Evolutionary conservation across 2,329 filamentous ascomycete species (phyloP).

Genomic region (Cercospora sp.): DNA sequence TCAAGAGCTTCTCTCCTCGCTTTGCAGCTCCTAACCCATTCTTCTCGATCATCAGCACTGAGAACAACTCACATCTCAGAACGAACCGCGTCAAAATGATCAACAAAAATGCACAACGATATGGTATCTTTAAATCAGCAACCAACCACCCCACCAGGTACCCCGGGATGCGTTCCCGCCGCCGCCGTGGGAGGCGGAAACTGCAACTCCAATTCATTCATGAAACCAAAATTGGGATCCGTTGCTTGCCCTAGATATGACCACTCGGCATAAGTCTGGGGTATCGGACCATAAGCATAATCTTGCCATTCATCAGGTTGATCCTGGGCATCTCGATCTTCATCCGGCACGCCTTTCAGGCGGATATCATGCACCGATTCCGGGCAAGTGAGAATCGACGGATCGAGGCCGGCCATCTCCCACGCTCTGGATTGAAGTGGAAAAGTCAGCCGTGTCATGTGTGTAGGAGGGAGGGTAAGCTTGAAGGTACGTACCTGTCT

Average conservation of each 20-base stretch:
- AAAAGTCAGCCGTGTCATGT: neutral
- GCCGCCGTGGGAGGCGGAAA: slow-evolving; percentile 3
- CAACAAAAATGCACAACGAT: neutral
- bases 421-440: slow-evolving; percentile 21
- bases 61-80: neutral
- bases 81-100: neutral
- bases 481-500: slow-evolving; percentile 17
- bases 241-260: slow-evolving; percentile 23
- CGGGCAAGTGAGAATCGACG: slow-evolving; percentile 25
- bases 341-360: slow-evolving; percentile 23
- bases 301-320: slow-evolving; percentile 25
- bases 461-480: neutral
- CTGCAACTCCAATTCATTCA: slow-evolving; percentile 25
- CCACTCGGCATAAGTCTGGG: slow-evolving; percentile 26
- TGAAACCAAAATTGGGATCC: slow-evolving; percentile 27
- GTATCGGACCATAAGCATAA: slow-evolving; percentile 25
- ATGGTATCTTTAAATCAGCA: neutral
- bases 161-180: neutral
- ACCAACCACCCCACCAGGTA: neutral
- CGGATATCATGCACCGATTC: slow-evolving; percentile 26
- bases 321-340: slow-evolving; percentile 21
- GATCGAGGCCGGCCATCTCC: slow-evolving; percentile 29
- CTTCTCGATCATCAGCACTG: neutral
- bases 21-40: neutral
- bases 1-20: neutral